Percentiles rank a stretch among this genome's conserved stretches.
Conservation (phyloP, 768 basidiomycete species). For the Termitomyces bulborhizus region DNA sequence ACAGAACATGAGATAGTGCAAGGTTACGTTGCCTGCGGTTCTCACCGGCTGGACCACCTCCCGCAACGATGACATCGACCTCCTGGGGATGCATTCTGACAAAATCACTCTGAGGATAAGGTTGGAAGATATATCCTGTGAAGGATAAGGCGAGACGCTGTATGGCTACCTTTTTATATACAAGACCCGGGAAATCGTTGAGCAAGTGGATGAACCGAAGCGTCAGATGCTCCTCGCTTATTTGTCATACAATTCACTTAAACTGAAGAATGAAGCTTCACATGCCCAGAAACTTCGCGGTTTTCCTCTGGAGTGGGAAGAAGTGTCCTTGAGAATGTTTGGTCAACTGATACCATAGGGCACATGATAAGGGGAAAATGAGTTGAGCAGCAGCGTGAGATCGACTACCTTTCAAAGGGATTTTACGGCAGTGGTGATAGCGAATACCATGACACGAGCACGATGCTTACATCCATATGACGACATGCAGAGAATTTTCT, state of each 20-base stretch:
- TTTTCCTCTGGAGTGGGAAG: not conserved
- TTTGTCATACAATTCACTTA: not conserved
- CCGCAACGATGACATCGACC: constrained; percentile 67
- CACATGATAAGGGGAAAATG: not conserved
- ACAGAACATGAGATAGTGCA: not conserved
- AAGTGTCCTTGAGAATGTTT: not conserved
- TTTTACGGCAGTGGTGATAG: not conserved
- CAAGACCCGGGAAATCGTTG: not conserved
- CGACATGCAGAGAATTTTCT: no score
- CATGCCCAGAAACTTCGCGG: not conserved
- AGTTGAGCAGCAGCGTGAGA: not conserved
- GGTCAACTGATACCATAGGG: constrained; percentile 1
- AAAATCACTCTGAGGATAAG: not conserved
- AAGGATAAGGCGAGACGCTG: not conserved
- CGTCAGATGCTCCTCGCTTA: not conserved
- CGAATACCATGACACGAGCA: no score
- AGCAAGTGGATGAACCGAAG: not conserved
- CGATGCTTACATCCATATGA: no score
- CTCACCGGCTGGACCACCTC: constrained; percentile 61
- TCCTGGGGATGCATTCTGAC: constrained; percentile 51
- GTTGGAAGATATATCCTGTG: not conserved
- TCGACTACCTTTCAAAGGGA: not conserved
- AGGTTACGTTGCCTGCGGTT: no score
- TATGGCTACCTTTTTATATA: not conserved
- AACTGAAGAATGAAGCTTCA: not conserved